Base-by-base conservation (phyloP, 257 asterid species). In the Solanum sejunctum region DNA sequence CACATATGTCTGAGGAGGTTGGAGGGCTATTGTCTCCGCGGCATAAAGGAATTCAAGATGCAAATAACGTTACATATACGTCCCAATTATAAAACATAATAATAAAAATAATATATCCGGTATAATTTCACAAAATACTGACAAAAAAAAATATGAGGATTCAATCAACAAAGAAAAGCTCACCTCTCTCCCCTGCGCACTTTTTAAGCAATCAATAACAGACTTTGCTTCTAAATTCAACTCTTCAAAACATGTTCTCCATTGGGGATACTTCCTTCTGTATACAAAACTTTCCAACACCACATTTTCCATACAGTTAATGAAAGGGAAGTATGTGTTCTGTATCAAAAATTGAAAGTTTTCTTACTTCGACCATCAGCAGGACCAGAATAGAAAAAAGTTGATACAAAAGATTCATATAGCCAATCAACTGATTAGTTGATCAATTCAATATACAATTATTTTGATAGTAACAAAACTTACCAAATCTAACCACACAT, bases 1-100 rank as follows among this genome's bases (percentile, higher is more conserved):
- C 69, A 94, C 98, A 10, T 94, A 96, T 26, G 72, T 57, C 23
- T 94, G 97, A 73, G 98, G 99, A 83, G 99, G 99, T 85, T 92
- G 79, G 58, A 96, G 97, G 72, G 93, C 90, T 81, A 78, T 88
- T 81, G 99, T 96, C 69, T 70, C 86, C 21, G 91, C 91, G 12
- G 98, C 99, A 88, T 92, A 94, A 83, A 36, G 36, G 81, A 96
- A 87, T 87, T 90, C 92, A 91, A 96, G 88, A 96, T 96, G 94
- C 93, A 91, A 23, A 70, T 7, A 60, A 72, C 32, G 57, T 32
- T 32, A 32, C 36, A 82, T 51, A 8, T 12, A 66, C 10, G 15
- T 81, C 13, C 49, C 49, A 64, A 64, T 64, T 18, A 0, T 5
- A 10, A 39, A 63, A 63, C 41, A 63, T 26, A 26, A 63, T 12